These are phyloP conservation scores for Larix kaempferi DNA, from an alignment of 75 land plant species.

Conservation along the genomic window DNA sequence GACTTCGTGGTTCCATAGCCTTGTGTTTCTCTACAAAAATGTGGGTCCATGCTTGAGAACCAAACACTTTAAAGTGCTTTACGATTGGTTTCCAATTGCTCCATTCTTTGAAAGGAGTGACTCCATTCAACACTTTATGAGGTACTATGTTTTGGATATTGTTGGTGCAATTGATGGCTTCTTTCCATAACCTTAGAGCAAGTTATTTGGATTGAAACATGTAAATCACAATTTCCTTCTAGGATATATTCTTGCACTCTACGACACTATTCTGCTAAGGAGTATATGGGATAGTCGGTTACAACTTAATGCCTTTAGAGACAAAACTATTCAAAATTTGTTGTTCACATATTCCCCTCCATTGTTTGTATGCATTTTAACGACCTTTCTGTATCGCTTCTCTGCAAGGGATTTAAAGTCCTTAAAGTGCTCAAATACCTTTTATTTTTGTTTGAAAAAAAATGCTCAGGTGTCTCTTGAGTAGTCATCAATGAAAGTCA, in stretches of 20 bases:
- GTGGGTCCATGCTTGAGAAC: no score
- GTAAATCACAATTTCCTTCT: no score
- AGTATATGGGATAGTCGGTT: conserved; percentile 14
- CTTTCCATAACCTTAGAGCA: no score
- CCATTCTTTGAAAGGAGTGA: no score
- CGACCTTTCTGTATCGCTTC: not conserved
- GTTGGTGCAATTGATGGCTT: no score
- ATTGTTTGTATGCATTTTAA: conserved; percentile 23
- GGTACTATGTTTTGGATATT: no score
- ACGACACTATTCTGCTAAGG: not conserved
- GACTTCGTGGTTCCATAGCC: no score
- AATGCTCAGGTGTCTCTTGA: conserved; percentile 20
- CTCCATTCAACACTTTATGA: no score
- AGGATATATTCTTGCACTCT: conserved; percentile 26
- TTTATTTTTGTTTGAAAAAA: conserved; percentile 26
- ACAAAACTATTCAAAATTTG: conserved; percentile 13
- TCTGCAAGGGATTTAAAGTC: conserved; percentile 13
- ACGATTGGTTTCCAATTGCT: no score
- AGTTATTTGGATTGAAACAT: no score
- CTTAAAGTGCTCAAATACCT: conserved; percentile 10
- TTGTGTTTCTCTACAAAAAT: no score
- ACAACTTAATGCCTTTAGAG: conserved; percentile 5
- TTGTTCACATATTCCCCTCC: conserved; percentile 15
- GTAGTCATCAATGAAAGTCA: conserved; percentile 34
- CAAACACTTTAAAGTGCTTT: no score